phyloP scores from a whole-genome alignment of 2,329 filamentous ascomycete species.

The Pseudogymnoascus sp. region DNA sequence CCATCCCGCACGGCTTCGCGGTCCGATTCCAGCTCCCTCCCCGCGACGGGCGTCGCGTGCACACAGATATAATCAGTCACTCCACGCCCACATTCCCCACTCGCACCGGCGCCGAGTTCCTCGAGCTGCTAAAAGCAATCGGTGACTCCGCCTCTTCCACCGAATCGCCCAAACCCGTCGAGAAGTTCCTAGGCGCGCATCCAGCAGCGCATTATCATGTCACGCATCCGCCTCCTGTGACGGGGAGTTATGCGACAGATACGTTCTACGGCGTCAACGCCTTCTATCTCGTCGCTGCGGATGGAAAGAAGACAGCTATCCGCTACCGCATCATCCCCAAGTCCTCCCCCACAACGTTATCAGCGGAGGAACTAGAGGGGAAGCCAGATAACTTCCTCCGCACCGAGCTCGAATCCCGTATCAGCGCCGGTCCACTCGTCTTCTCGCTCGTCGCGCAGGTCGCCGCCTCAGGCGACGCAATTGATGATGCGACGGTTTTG shows the following conservation, averaged over 20 bases:
- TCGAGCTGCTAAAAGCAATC: constrained; percentile 40
- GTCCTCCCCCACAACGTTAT: constrained; percentile 34
- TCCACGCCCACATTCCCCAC: constrained; percentile 45
- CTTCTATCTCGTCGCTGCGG: constrained; percentile 36
- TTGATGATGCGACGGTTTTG: constrained; percentile 40
- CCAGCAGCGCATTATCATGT: constrained; percentile 43
- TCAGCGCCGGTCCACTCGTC: constrained; percentile 32
- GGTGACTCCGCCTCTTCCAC: constrained; percentile 25
- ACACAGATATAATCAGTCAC: constrained; percentile 51
- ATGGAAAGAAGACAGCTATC: constrained; percentile 38
- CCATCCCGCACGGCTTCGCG: constrained; percentile 42
- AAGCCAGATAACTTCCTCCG: constrained; percentile 40
- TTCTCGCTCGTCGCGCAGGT: constrained; percentile 46
- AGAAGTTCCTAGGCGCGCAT: constrained; percentile 37
- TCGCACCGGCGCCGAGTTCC: constrained; percentile 44
- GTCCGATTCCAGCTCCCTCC: constrained; percentile 39
- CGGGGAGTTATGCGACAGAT: constrained; percentile 41
- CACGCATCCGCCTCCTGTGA: constrained; percentile 40
- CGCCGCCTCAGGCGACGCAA: constrained; percentile 39
- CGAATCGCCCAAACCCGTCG: constrained; percentile 25
- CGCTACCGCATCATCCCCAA: constrained; percentile 43
- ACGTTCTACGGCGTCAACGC: constrained; percentile 43
- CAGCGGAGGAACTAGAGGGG: constrained; percentile 30
- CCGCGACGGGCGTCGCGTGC: constrained; percentile 32
- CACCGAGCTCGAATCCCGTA: constrained; percentile 37